Percentiles rank a stretch among this genome's conserved stretches.
phyloP scores from a whole-genome alignment of 805 yeast species.

The Yamadazyma ubonensis region DNA sequence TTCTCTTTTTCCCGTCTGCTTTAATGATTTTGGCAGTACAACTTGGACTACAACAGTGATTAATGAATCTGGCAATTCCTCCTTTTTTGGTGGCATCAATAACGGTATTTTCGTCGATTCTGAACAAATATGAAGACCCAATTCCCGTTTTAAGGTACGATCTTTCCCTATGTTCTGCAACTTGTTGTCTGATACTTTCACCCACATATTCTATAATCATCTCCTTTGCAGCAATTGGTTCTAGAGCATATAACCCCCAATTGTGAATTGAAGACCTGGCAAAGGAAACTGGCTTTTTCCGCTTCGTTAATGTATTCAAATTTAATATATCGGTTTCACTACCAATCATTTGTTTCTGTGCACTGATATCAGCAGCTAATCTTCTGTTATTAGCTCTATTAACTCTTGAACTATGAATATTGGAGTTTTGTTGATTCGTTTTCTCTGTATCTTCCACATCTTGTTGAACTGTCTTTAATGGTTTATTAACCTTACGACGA shows the following conservation, averaged over 20 bases:
- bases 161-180: conserved; percentile 89
- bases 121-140: conserved; percentile 89
- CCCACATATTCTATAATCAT: conserved; percentile 99
- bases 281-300: conserved; percentile 93
- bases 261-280: conserved; percentile 96
- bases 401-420: conserved; percentile 78
- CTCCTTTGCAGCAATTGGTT: conserved; percentile 92
- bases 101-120: conserved; percentile 91
- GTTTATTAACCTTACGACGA: conserved; percentile 64
- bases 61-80: conserved; percentile 94
- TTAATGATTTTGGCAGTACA: conserved; percentile 96
- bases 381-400: conserved; percentile 86
- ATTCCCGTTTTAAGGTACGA: conserved; percentile 86
- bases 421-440: conserved; percentile 27
- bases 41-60: conserved; percentile 96
- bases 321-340: conserved; percentile 79
- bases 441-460: conserved; percentile 47
- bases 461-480: conserved; percentile 72
- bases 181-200: conserved; percentile 87
- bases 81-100: conserved; percentile 98
- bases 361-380: conserved; percentile 84
- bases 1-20: conserved; percentile 90
- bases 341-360: conserved; percentile 74
- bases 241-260: conserved; percentile 96
- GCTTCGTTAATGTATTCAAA: conserved; percentile 81